Conservation (phyloP, 2,329 filamentous ascomycete genomes). For the Aspergillus sp. region DNA sequence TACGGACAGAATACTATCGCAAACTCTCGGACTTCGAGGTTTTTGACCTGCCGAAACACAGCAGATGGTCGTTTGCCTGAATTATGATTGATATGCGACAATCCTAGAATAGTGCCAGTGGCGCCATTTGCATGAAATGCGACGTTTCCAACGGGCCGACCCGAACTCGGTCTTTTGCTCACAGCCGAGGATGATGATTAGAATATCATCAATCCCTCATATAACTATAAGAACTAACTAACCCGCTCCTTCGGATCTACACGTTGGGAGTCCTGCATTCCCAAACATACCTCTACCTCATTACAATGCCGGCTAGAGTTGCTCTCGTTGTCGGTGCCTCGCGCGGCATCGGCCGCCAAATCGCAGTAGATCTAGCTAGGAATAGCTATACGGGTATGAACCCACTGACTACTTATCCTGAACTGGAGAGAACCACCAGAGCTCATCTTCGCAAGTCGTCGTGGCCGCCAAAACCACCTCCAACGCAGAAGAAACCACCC, state of each 20-base stretch:
- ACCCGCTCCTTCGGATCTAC: not conserved
- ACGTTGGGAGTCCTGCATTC: not conserved
- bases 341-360: conserved; percentile 69
- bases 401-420: no score
- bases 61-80: not conserved
- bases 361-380: conserved; percentile 67
- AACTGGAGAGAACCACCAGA: conserved; percentile 22
- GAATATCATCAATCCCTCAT: not conserved
- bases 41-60: not conserved
- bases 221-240: not conserved
- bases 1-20: not conserved
- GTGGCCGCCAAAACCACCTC: conserved; percentile 69
- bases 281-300: not conserved
- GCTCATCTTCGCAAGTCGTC: conserved; percentile 44
- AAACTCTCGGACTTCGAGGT: no score
- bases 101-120: no score
- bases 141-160: conserved; percentile 5
- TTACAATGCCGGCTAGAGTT: conserved; percentile 35
- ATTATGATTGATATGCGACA: no score
- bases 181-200: conserved; percentile 6
- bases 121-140: no score
- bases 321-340: conserved; percentile 69
- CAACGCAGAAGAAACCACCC: conserved; percentile 46
- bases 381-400: conserved; percentile 59
- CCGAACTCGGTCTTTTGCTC: conserved; percentile 6